A percentile compares a stretch with the other conserved stretches of the same genome.
Conservation (phyloP, 192 early-diverging fungal species). For the Mycoemilia scoparia region DNA sequence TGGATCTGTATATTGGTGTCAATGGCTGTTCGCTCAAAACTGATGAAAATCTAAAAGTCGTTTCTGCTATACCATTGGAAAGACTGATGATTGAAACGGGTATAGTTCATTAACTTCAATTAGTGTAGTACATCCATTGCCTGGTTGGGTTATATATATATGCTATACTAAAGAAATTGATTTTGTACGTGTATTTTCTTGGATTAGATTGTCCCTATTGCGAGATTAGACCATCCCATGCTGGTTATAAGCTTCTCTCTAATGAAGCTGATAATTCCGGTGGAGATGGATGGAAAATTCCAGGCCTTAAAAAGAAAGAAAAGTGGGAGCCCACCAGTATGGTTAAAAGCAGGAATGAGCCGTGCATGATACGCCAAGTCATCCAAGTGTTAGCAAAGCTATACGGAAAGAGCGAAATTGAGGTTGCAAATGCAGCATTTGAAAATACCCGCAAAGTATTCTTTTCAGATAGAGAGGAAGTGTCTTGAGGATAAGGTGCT, state of each 20-base stretch:
- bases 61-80: constrained; percentile 53
- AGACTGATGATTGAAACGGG: constrained; percentile 81
- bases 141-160: not conserved
- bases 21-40: constrained; percentile 93
- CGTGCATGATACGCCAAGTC: constrained; percentile 58
- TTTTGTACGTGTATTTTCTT: constrained; percentile 4
- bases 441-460: constrained; percentile 51
- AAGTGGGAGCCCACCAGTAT: constrained; percentile 24
- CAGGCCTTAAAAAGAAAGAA: constrained; percentile 56
- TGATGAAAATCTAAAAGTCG: constrained; percentile 59
- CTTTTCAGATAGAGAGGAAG: constrained; percentile 25
- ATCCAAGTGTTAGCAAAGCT: constrained; percentile 45
- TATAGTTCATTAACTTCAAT: constrained; percentile 5
- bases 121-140: not conserved
- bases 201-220: constrained; percentile 92
- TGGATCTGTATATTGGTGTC: constrained; percentile 80
- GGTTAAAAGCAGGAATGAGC: constrained; percentile 78
- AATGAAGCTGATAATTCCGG: constrained; percentile 3
- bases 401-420: constrained; percentile 28
- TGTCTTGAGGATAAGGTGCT: no score
- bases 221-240: constrained; percentile 74
- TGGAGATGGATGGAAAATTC: constrained; percentile 7
- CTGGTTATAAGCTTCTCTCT: constrained; percentile 41
- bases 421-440: constrained; percentile 40
- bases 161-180: not conserved